Evolutionary conservation across 768 basidiomycete genomes (phyloP).

Genomic region (Fomitopsis pulvina): DNA sequence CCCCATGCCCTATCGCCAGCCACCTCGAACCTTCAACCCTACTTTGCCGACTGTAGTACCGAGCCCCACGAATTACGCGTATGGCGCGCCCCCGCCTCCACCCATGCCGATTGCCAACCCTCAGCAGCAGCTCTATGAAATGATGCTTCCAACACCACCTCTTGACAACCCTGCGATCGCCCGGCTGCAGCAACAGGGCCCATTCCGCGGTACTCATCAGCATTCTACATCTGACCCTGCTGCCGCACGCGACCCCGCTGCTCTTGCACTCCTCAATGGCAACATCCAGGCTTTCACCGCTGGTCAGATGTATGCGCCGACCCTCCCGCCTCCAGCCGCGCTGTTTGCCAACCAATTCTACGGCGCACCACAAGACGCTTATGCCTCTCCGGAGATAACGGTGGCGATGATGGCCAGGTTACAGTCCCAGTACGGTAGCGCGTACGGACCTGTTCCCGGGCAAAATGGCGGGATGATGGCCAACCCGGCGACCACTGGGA

Average conservation of each 20-base stretch:
- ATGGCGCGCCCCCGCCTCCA: conserved; percentile 47
- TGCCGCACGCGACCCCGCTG: conserved; percentile 61
- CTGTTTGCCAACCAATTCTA: conserved; percentile 72
- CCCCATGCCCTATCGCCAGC: conserved; percentile 57
- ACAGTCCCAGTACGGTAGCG: conserved; percentile 47
- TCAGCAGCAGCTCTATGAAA: conserved; percentile 74
- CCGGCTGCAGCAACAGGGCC: conserved; percentile 72
- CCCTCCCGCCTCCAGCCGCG: conserved; percentile 35
- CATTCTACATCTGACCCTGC: conserved; percentile 83
- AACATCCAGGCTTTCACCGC: conserved; percentile 51
- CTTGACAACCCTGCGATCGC: conserved; percentile 58
- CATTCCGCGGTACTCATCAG: conserved; percentile 69
- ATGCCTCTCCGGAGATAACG: conserved; percentile 43
- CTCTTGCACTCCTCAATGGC: conserved; percentile 55
- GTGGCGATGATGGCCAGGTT: conserved; percentile 55
- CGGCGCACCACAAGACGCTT: conserved; percentile 46
- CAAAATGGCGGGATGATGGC: conserved; percentile 10
- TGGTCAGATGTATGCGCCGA: conserved; percentile 48
- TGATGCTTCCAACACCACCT: conserved; percentile 58
- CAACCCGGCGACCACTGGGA: background rate
- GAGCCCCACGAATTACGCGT: conserved; percentile 42
- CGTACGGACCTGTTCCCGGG: conserved; percentile 34
- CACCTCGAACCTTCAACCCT: conserved; percentile 50
- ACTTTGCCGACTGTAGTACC: conserved; percentile 38
- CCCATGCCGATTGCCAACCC: conserved; percentile 55